Base-by-base conservation (phyloP, 139 green algal species). In the Chlamydomonas sp. region DNA sequence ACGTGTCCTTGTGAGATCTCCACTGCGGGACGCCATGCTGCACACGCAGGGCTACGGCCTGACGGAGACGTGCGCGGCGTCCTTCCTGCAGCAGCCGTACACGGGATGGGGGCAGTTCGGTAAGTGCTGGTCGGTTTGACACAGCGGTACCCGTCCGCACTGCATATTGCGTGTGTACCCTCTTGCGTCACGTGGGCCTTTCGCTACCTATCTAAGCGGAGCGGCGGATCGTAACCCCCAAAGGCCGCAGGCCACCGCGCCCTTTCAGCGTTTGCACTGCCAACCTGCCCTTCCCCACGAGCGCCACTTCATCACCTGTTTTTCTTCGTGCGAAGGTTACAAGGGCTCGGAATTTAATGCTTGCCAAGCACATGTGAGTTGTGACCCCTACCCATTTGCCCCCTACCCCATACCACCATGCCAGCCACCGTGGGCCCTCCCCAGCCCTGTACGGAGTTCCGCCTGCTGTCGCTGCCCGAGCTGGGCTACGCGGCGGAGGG, bases 51-150 rank as follows among this genome's bases (percentile, higher is more conserved):
- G 96, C 20, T 99, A 98, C 83, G 96, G 96, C 18, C 90, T 99
- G 75, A 99, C 96, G 5, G 97, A 99, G 93, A 98, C 95, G 0
- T 98, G 95, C 78, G 97, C 95, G 8, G 96, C 95, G 1, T 96
- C 93, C 18, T 98, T 95, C 93, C 85, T 97, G 79, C 92, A 94
- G 68, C 72, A 91, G 77, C 94, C 94, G 10, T 90, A 81, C 85
- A 49, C 31, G 31, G 73, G 62, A 15, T 89, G 85, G 74, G 74
- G 88, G 17, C 88, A 94, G 49, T 67, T 83, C 2, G 83, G 83
- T 84, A 20, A 1, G 77, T 20, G 18, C 67, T 6, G n/a, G 0
- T n/a, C 63, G 4, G 78, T 63, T 6, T 10, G n/a, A 5, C 63
- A 31, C 0, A 7, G 79, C n/a, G 57, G 15, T 76, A 17, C 9